phyloP scores from a whole-genome alignment of 2,329 filamentous ascomycete species.

The Fusarium secorum region DNA sequence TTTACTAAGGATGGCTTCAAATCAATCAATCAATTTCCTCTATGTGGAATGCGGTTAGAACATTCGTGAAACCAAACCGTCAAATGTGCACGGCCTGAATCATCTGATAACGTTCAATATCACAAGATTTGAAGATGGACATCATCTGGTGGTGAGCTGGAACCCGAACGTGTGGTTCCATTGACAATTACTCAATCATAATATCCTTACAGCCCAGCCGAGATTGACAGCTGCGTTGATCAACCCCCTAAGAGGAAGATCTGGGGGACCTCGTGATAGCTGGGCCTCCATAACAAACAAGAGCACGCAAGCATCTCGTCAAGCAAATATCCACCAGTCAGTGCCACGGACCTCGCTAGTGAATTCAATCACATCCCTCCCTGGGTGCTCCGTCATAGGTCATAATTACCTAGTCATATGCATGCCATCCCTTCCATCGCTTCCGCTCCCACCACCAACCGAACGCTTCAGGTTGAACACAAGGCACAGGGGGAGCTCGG shows the following conservation, averaged over 20 bases:
- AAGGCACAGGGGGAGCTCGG: constrained; percentile 1
- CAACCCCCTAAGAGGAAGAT: constrained; percentile 7
- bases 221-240: constrained; percentile 23
- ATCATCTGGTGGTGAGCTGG: background rate
- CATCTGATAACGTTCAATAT: constrained; percentile 9
- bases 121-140: background rate
- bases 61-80: constrained; percentile 26
- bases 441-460: background rate
- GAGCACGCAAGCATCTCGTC: constrained; percentile 14
- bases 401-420: constrained; percentile 20
- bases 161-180: background rate
- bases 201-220: constrained; percentile 3
- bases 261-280: constrained; percentile 18
- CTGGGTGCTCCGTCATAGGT: background rate
- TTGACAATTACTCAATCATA: background rate
- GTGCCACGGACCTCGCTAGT: constrained; percentile 12
- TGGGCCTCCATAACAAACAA: background rate
- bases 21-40: too few species aligned
- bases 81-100: constrained; percentile 15
- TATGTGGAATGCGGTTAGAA: constrained; percentile 12
- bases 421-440: constrained; percentile 18
- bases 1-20: too few species aligned
- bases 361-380: background rate
- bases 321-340: constrained; percentile 29
- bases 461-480: constrained; percentile 23